Conservation (phyloP, 495 filamentous ascomycete species). For the Pyrenula massariospora region DNA sequence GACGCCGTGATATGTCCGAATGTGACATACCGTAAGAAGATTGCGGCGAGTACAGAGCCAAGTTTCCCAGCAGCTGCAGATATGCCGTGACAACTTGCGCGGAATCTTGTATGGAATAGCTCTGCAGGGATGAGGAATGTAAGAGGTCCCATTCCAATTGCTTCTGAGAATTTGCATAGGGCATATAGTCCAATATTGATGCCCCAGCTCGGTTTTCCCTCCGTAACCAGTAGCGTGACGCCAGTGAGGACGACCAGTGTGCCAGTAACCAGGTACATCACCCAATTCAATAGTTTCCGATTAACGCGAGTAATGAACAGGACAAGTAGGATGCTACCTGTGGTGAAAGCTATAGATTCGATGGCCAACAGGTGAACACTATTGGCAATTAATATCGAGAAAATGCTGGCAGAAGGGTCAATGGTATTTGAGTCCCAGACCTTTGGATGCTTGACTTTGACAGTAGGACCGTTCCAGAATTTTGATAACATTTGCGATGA, state of each 20-base stretch:
- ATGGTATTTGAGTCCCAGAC: too few species aligned
- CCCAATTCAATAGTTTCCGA: constrained; percentile 27
- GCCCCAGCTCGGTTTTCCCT: background rate
- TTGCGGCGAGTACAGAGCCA: constrained; percentile 43
- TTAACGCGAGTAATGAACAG: constrained; percentile 33
- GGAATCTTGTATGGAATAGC: constrained; percentile 49
- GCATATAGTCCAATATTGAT: constrained; percentile 44
- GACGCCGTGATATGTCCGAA: constrained; percentile 30
- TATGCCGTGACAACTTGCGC: constrained; percentile 44
- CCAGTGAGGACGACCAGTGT: constrained; percentile 36
- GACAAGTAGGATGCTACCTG: constrained; percentile 34
- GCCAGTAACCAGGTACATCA: constrained; percentile 31
- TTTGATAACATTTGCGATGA: background rate
- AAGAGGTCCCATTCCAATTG: constrained; percentile 48
- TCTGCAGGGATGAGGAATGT: constrained; percentile 52
- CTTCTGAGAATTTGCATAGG: constrained; percentile 50
- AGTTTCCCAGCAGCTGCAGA: constrained; percentile 44
- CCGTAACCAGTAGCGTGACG: constrained; percentile 39
- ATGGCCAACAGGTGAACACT: constrained; percentile 26
- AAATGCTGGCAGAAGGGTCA: constrained; percentile 17
- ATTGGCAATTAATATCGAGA: constrained; percentile 26
- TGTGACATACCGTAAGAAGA: constrained; percentile 36
- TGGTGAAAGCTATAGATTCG: constrained; percentile 24
- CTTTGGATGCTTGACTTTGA: too few species aligned
- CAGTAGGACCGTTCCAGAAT: constrained; percentile 39